phyloP scores from a whole-genome alignment of 2,329 filamentous ascomycete genomes.

The Dactylonectria macrodidyma region DNA sequence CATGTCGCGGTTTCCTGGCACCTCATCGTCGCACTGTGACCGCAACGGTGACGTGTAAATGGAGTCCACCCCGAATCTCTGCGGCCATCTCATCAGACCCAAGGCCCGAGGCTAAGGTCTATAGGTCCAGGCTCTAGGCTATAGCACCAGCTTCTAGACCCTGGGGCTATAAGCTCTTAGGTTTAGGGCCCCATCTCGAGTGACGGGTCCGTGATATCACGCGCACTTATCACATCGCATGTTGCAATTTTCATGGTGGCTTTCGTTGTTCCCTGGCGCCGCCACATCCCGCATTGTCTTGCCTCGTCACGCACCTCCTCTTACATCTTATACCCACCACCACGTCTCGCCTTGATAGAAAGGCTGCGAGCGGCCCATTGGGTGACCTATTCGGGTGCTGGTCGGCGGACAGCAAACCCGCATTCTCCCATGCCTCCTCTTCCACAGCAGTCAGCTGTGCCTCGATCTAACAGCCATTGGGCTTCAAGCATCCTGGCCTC shows the following conservation, averaged over 20 bases:
- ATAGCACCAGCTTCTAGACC: slow-evolving; percentile 30
- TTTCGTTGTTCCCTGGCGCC: slow-evolving; percentile 28
- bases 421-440: slow-evolving; percentile 17
- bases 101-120: slow-evolving; percentile 18
- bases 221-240: slow-evolving; percentile 35
- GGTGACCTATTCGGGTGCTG: neutral
- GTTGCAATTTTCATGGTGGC: slow-evolving; percentile 22
- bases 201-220: slow-evolving; percentile 31
- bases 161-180: slow-evolving; percentile 9
- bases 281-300: slow-evolving; percentile 25
- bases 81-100: slow-evolving; percentile 40
- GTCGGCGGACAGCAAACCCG: slow-evolving; percentile 11
- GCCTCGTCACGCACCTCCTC: slow-evolving; percentile 25
- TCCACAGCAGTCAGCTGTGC: slow-evolving; percentile 11
- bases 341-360: slow-evolving; percentile 9
- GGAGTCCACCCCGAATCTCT: slow-evolving; percentile 38
- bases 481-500: slow-evolving; percentile 30
- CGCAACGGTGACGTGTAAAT: slow-evolving; percentile 42
- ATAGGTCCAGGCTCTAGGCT: slow-evolving; percentile 10
- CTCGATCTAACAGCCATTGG: slow-evolving; percentile 29
- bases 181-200: slow-evolving; percentile 23
- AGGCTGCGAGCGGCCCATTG: slow-evolving; percentile 21
- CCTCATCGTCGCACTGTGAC: slow-evolving; percentile 26
- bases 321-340: slow-evolving; percentile 1
- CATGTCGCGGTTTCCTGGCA: slow-evolving; percentile 23